These are phyloP conservation scores for Cystobasidium slooffiae DNA, from an alignment of 1,284 basidiomycete species.

Conservation along the genomic window DNA sequence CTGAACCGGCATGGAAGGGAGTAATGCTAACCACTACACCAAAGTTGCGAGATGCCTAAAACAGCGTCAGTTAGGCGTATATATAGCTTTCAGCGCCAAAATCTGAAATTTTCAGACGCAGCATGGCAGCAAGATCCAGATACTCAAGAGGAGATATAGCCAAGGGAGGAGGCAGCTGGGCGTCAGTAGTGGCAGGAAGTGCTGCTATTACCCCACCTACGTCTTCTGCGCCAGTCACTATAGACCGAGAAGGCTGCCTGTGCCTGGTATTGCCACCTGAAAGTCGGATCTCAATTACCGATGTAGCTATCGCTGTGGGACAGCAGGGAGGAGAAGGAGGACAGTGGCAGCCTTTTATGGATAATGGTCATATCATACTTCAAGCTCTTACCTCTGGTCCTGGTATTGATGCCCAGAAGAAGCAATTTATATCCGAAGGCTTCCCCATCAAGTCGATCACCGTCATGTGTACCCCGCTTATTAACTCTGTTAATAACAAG, in stretches of 20 bases:
- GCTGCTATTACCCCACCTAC: not conserved
- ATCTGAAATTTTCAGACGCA: too few relatives aligned
- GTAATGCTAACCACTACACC: too few relatives aligned
- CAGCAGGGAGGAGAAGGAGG: slow-evolving; percentile 1
- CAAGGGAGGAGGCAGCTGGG: slow-evolving; percentile 10
- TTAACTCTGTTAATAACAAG: not conserved
- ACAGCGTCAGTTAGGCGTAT: too few relatives aligned
- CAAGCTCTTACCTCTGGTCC: not conserved
- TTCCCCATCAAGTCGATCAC: slow-evolving; percentile 14
- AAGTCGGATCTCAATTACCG: slow-evolving; percentile 1
- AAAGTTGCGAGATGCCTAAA: too few relatives aligned
- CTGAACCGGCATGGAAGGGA: too few relatives aligned
- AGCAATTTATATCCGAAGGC: slow-evolving; percentile 1
- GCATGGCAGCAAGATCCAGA: not conserved
- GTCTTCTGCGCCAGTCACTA: not conserved
- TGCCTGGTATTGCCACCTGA: not conserved
- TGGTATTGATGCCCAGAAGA: not conserved
- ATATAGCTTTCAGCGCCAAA: too few relatives aligned
- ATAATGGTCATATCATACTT: slow-evolving; percentile 18
- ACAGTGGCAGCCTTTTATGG: slow-evolving; percentile 6
- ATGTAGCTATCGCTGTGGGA: slow-evolving; percentile 15
- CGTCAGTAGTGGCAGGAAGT: not conserved
- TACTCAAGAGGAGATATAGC: not conserved
- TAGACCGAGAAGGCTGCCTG: slow-evolving; percentile 7
- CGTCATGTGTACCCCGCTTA: slow-evolving; percentile 4